Base-by-base conservation (phyloP, 2,329 filamentous ascomycete species). In the Cladophialophora psammophila region DNA sequence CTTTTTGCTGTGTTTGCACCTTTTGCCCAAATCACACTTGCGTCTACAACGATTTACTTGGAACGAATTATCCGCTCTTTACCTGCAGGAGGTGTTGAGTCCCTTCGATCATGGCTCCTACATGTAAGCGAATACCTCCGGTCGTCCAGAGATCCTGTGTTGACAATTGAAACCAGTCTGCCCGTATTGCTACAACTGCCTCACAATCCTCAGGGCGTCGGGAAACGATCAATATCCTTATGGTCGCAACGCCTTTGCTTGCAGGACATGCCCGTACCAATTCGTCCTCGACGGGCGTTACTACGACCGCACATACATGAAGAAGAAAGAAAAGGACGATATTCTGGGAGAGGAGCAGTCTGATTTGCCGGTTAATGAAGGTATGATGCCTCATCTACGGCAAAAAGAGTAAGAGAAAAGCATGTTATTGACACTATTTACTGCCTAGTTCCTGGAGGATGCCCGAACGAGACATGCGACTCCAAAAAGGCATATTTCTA, bases 251-350 rank as follows among this genome's bases (percentile, higher is more conserved):
- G 90, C 93, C 65, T 93, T 98, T 80, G 93, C 96, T 80, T 99
- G 95, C 82, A 91, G 93, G 66, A 96, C 93, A 65, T 99, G 95
- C 74, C 94, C 95, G 3, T 99, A 96, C 83, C 90, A 96, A 78
- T 93, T 93, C 80, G 83, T 91, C 65, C 90, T 98, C 75, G 89
- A 90, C 72, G 87, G 90, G 74, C 88, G 89, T 68, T 91, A 93
- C 80, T 97, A 88, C 81, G 93, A 96, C 75, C 91, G 92, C 73
- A 90, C 91, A 72, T 78, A 79, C 35, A 93, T 95, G 84, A 90
- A 91, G 80, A 88, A 91, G 77, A 94, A 95, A 80, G 92, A 96
- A 77, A 89, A 90, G 73, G 94, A 97, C 73, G 94, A 91, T 73
- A 91, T 98, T 58, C 90, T 98, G 75, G 95, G 95, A 67, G 71